Conservation (phyloP, 2,329 filamentous ascomycete genomes). For the Cladophialophora yegresii region DNA sequence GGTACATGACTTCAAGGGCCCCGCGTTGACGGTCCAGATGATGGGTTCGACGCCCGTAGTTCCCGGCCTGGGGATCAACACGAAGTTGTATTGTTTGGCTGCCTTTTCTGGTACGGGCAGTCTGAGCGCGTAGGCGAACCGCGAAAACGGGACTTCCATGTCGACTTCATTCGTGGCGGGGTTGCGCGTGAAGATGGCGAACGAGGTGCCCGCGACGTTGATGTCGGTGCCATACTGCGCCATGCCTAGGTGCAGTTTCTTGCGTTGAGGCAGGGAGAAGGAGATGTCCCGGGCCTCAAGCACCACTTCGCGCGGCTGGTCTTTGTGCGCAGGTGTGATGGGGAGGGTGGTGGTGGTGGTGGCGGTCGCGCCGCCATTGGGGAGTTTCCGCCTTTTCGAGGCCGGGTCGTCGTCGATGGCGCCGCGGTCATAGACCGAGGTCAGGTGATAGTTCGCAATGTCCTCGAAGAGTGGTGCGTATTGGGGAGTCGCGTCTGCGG, state of each 20-base stretch:
- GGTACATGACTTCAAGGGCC: slow-evolving; percentile 48
- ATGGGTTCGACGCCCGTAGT: slow-evolving; percentile 53
- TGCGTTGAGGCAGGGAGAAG: slow-evolving; percentile 63
- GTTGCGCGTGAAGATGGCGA: slow-evolving; percentile 53
- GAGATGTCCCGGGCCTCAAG: slow-evolving; percentile 59
- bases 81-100: slow-evolving; percentile 64
- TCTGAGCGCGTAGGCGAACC: slow-evolving; percentile 59
- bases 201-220: slow-evolving; percentile 16
- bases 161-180: slow-evolving; percentile 56
- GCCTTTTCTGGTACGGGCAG: slow-evolving; percentile 66
- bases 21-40: slow-evolving; percentile 62
- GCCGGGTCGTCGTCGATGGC: slow-evolving; percentile 39
- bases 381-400: slow-evolving; percentile 55
- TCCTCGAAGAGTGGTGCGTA: slow-evolving; percentile 49
- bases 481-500: slow-evolving; percentile 25
- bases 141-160: slow-evolving; percentile 48
- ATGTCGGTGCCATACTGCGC: slow-evolving; percentile 42
- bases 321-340: slow-evolving; percentile 30
- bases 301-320: slow-evolving; percentile 33
- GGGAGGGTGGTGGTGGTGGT: slow-evolving; percentile 1
- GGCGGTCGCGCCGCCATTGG: slow-evolving; percentile 40
- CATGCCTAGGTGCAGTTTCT: slow-evolving; percentile 64
- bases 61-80: slow-evolving; percentile 58
- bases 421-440: slow-evolving; percentile 33
- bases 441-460: slow-evolving; percentile 51